Evolutionary conservation across 345 rosid genomes (phyloP), one percentile per base, ranked within the genome.

Genomic region (Abelmoschus esculentus): DNA sequence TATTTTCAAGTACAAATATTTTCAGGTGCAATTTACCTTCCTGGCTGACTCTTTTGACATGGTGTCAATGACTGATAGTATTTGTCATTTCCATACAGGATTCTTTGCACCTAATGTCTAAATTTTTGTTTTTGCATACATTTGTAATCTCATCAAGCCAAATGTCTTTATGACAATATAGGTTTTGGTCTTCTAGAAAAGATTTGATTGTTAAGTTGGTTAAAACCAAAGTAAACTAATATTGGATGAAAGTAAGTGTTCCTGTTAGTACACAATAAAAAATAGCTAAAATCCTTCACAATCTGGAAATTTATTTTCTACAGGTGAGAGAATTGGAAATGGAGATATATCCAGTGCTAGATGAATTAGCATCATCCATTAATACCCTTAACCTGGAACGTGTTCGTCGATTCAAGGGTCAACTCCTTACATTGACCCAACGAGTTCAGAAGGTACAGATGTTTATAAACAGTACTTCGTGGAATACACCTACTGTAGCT

Each of bases 321-420:
- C 68, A 93, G 99, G 96, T 84, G 73, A 88, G 90, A 75, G 96
- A 95, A 68, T 84, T 95, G 74, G 90, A 88, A 77, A 82, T 85
- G 80, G 97, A 95, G 82, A 86, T 91, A 73, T 85, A 88, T 79
- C 97, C 97, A 0, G 88, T 88, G 61, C 80, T 91, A 74, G 99
- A 95, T 78, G 99, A 95, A 80, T 79, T 95, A 77, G 86, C 96
- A 10, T 76, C 93, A 56, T 84, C 90, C 76, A 86, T 95, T 64
- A 89, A 84, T 77, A 95, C 96, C 67, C 85, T 83, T 74, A 95
- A 89, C 78, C 86, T 95, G 71, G 97, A 95, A 80, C 90, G 83
- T 60, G 96, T 88, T 18, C 96, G 97, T 1, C 83, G 96, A 76
- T 83, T 89, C 70, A 95, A 95, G 82, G 97, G 97, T 31, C 90